Percentiles rank a stretch among this genome's conserved stretches.
Evolutionary conservation across 2,329 filamentous ascomycete genomes (phyloP).

Genomic region (Chrysoporthe cubensis): DNA sequence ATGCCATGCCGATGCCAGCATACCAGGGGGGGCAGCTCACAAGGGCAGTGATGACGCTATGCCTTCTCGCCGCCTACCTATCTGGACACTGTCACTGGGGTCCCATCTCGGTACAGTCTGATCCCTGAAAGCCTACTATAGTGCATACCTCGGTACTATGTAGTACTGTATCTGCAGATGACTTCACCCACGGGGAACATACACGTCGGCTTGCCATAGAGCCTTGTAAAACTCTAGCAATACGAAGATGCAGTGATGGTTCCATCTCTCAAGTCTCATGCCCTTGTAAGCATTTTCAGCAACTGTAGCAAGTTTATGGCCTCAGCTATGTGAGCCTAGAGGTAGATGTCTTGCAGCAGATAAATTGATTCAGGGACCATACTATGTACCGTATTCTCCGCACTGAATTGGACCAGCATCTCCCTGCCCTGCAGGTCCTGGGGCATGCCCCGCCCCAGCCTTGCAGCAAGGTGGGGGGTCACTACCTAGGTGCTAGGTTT

Average conservation of each 20-base stretch:
- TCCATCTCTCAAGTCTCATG: no score
- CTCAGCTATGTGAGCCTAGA: no score
- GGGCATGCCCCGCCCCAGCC: constrained; percentile 10
- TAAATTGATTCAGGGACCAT: no score
- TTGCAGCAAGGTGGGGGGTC: constrained; percentile 6
- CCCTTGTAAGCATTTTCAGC: no score
- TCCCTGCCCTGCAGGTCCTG: constrained; percentile 4
- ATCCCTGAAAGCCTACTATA: constrained; percentile 4
- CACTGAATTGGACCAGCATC: background rate
- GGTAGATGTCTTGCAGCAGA: no score
- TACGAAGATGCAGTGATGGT: no score
- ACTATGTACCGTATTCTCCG: constrained; percentile 3
- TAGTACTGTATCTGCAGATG: background rate
- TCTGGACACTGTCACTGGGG: background rate
- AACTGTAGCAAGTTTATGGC: no score
- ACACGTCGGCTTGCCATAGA: no score
- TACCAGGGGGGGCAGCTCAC: constrained; percentile 1
- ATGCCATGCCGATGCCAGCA: background rate
- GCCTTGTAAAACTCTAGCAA: no score
- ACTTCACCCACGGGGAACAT: no score
- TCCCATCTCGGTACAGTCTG: constrained; percentile 12
- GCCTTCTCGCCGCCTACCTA: background rate
- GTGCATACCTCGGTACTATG: background rate
- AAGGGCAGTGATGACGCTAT: constrained; percentile 7
- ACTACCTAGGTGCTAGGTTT: constrained; percentile 6